Base-by-base conservation (phyloP, 192 early-diverging fungal genomes). In the Linnemannia schmuckeri region DNA sequence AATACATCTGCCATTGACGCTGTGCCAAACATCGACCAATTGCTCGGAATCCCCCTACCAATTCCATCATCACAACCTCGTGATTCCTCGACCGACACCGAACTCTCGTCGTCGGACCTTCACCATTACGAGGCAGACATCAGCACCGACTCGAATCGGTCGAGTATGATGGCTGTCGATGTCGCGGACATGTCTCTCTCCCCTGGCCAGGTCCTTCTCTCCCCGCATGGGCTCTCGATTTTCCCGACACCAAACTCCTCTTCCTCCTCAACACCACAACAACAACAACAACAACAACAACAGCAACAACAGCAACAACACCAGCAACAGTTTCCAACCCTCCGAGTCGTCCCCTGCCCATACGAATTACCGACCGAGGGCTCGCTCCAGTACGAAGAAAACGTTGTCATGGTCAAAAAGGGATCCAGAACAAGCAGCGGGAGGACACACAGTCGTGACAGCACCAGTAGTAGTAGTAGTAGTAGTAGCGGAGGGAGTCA, bases 311-410 rank as follows among this genome's bases (percentile, higher is more conserved):
- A 74, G 22, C 42, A 33, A 22, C 72, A 74, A 4, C 47, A 33
- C 33, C 44, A 46, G 6, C 52, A n/a, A n/a, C 70, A 72, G 40
- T 37, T 3, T 20, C 30, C 77, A 33, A 54, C 13, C 3, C 27
- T 68, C 24, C 46, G 55, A 47, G 33, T 75, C 35, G 81, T 83
- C 22, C 82, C 82, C 8, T 83, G 76, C n/a, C 82, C 82, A 0
- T 83, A 38, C 20, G 82, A 83, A 17, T 17, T 69, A 3, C 24
- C 33, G 0, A 74, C 72, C 1, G 82, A 78, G 6, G 72, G 61
- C 15, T 61, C 70, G 22, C 27, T 72, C 12, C 52, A 47, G 6
- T 22, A 72, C 22, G 82, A 78, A 4, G 61, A 54, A 41, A 46
- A 27, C 38, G 13, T 13, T 15, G 37, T 2, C 22, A 57, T 20